phyloP scores from a whole-genome alignment of 345 rosid species.

The Linum usitatissimum region DNA sequence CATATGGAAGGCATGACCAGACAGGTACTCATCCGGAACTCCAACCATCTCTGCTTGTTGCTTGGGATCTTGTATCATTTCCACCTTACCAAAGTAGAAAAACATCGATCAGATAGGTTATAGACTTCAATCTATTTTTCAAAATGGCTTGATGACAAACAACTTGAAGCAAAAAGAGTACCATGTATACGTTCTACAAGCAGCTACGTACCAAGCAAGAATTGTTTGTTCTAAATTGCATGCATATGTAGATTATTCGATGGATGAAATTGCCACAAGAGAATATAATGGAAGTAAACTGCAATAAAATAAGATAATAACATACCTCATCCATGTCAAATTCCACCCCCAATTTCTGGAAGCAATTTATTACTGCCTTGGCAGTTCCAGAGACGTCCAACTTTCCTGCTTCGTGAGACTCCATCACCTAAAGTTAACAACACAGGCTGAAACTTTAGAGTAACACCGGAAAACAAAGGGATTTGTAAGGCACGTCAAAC shows the following conservation, averaged over 20 bases:
- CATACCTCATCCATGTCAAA: slow-evolving; percentile 66
- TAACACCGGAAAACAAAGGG: background rate
- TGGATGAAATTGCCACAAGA: no score
- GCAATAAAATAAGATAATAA: background rate
- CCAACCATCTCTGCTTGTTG: slow-evolving; percentile 83
- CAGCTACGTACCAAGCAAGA: no score
- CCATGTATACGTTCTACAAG: no score
- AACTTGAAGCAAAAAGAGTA: no score
- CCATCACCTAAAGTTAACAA: slow-evolving; percentile 57
- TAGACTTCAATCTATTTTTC: background rate
- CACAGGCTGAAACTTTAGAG: background rate
- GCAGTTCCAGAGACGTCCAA: slow-evolving; percentile 93
- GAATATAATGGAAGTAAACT: background rate
- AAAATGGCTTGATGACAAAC: no score
- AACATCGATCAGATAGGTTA: background rate
- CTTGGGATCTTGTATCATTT: slow-evolving; percentile 73
- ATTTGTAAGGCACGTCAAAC: background rate
- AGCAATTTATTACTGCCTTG: slow-evolving; percentile 90
- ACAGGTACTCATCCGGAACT: slow-evolving; percentile 72
- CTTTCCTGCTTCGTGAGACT: slow-evolving; percentile 89
- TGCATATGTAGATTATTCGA: no score
- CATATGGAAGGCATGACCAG: slow-evolving; percentile 90
- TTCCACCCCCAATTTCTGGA: slow-evolving; percentile 78
- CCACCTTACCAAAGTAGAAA: slow-evolving; percentile 33
- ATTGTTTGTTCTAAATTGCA: no score